A percentile compares a stretch with the other conserved stretches of the same genome.
Evolutionary conservation across 1,284 basidiomycete genomes (phyloP).

Genomic region (Mycosarcoma mackinlayi): DNA sequence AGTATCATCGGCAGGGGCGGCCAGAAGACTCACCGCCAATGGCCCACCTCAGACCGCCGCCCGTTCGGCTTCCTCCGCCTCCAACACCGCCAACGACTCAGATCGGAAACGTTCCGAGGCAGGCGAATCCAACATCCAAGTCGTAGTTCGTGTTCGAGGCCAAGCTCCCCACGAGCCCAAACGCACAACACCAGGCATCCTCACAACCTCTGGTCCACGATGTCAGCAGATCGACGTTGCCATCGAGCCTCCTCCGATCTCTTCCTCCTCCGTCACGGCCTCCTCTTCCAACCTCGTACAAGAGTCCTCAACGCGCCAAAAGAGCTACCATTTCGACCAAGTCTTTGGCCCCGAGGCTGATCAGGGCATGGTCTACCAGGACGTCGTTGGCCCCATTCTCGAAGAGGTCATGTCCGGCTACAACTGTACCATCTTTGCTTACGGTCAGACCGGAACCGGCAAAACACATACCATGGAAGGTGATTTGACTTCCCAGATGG

Average conservation of each 20-base stretch:
- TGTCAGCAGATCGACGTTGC: conserved; percentile 58
- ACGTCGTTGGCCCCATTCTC: conserved; percentile 91
- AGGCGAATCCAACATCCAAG: conserved; percentile 62
- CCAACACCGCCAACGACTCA: conserved; percentile 19
- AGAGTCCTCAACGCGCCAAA: conserved; percentile 48
- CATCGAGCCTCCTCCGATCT: conserved; percentile 50
- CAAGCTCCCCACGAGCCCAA: conserved; percentile 44
- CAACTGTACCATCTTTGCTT: conserved; percentile 98
- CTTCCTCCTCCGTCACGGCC: conserved; percentile 35
- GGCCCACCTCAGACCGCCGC: conserved; percentile 14
- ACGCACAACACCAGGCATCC: conserved; percentile 33
- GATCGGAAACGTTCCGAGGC: conserved; percentile 25
- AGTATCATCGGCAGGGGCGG: conserved; percentile 34
- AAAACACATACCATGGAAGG: conserved; percentile 80
- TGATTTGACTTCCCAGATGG: conserved; percentile 71
- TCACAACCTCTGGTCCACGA: conserved; percentile 57
- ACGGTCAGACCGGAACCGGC: conserved; percentile 98
- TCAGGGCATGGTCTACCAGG: conserved; percentile 91
- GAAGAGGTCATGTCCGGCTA: conserved; percentile 93
- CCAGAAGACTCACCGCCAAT: conserved; percentile 29
- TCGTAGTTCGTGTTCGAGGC: conserved; percentile 64
- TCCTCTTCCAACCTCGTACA: conserved; percentile 38
- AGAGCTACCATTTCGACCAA: conserved; percentile 65
- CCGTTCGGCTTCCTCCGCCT: conserved; percentile 22
- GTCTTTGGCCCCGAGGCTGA: conserved; percentile 96